Base-by-base conservation (phyloP, 164 flowering plant genomes). In the Berberis vulgaris region DNA sequence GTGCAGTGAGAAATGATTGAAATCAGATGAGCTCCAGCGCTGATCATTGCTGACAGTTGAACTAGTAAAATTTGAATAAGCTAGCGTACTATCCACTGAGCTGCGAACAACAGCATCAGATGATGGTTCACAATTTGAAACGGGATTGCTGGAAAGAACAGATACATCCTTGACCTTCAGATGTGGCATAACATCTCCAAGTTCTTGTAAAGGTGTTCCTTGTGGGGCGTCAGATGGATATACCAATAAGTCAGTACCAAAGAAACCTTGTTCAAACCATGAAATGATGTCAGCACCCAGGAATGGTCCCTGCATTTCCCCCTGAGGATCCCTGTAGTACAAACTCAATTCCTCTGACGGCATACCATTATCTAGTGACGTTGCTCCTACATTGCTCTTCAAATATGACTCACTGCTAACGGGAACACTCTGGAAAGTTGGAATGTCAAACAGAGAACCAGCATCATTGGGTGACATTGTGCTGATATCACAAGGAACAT, bases 201-300 rank as follows among this genome's bases (percentile, higher is more conserved):
- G 73, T 41, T 78, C 78, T 54, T 54, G 82, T 59, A 90, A 90
- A 57, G 88, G 83, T 45, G 84, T 68, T 59, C 80, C 89, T 55
- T 86, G 88, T 11, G 89, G 85, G 60, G 94, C 90, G 81, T 84
- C 91, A 46, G 83, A 80, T 60, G 82, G 60, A 57, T 96, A 82
- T 42, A 93, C 94, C 2, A 86, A 89, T 56, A 93, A 81, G 54
- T 90, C 97, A 38, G 77, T 74, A n/a, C 97, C 92, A 73, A 90
- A 93, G 74, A 82, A 93, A 1, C 97, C 97, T 76, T 90, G 94
- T 8, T 88, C 88, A 73, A 86, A 86, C 98, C 98, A 90, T 26
- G 84, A 80, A 50, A 93, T 78, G 58, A 93, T 86, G 74, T 93
- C 98, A 67, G 76, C 80, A 52, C 94, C 97, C 60, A 86, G 73